These are phyloP conservation scores for Salvia sclarea DNA, from an alignment of 305 asterid species.

Conservation along the genomic window DNA sequence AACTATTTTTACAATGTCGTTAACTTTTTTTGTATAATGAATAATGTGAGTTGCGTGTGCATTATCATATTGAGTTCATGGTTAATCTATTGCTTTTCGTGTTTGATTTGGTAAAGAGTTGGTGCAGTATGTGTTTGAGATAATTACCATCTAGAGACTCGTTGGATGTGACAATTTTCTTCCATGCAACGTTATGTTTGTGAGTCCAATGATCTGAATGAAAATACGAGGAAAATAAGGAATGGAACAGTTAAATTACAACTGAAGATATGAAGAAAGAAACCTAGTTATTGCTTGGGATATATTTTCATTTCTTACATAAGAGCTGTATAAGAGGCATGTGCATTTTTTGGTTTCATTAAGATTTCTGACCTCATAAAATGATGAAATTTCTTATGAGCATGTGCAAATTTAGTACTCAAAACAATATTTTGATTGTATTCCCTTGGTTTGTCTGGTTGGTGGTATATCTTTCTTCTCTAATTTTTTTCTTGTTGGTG, in stretches of 20 bases:
- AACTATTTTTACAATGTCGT: too few relatives aligned
- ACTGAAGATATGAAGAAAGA: neutral
- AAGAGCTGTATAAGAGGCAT: neutral
- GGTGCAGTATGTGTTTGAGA: neutral
- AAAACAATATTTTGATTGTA: constrained; percentile 12
- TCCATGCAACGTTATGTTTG: neutral
- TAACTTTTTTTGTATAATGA: too few relatives aligned
- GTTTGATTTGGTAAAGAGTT: neutral
- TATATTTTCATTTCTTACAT: neutral
- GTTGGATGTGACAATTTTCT: neutral
- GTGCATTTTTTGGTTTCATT: neutral
- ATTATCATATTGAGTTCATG: neutral
- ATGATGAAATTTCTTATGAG: too few relatives aligned
- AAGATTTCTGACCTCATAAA: neutral
- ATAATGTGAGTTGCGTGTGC: neutral
- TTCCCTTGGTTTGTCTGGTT: constrained; percentile 2
- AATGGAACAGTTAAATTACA: neutral
- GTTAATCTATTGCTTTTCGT: too few relatives aligned
- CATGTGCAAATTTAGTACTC: constrained; percentile 15
- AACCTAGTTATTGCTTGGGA: neutral
- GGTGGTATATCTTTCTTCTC: constrained; percentile 8
- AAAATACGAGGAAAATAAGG: constrained; percentile 1
- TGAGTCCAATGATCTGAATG: neutral
- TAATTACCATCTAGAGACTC: neutral
- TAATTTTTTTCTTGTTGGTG: constrained; percentile 20